These are phyloP conservation scores for Ceratobasidium sp. DNA, from an alignment of 1,284 basidiomycete species.

Conservation along the genomic window DNA sequence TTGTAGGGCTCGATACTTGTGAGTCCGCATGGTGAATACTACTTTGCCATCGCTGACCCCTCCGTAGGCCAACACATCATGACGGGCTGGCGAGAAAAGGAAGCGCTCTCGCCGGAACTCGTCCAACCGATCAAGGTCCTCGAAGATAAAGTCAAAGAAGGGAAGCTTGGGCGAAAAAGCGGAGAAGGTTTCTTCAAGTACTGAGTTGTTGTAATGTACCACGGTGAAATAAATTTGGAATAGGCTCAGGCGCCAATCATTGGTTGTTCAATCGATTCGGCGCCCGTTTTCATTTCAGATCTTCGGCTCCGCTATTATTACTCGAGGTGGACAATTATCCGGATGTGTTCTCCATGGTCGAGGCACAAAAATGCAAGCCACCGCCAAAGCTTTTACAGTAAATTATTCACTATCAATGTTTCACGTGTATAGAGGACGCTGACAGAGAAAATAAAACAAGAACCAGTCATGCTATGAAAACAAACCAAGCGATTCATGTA, in stretches of 20 bases:
- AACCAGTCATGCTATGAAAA: no score
- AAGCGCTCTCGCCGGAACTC: constrained; percentile 53
- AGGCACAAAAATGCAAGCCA: no score
- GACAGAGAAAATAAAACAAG: neutral
- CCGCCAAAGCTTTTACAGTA: no score
- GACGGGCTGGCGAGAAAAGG: constrained; percentile 52
- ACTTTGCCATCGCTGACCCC: neutral
- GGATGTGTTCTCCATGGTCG: no score
- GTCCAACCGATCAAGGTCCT: constrained; percentile 54
- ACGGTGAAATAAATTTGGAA: no score
- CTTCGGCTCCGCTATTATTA: no score
- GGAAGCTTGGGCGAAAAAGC: constrained; percentile 59
- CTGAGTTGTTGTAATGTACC: constrained; percentile 16
- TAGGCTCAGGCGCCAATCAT: no score
- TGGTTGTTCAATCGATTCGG: no score
- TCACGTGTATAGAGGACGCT: neutral
- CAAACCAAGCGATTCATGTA: no score
- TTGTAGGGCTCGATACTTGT: constrained; percentile 58
- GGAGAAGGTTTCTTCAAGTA: constrained; percentile 57
- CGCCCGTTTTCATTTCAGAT: no score
- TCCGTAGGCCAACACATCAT: constrained; percentile 53
- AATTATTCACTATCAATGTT: neutral
- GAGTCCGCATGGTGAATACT: constrained; percentile 1
- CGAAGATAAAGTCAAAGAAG: constrained; percentile 57
- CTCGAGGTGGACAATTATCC: neutral